Base-by-base conservation (phyloP, 345 rosid species). In the Carallia pectinifolia region DNA sequence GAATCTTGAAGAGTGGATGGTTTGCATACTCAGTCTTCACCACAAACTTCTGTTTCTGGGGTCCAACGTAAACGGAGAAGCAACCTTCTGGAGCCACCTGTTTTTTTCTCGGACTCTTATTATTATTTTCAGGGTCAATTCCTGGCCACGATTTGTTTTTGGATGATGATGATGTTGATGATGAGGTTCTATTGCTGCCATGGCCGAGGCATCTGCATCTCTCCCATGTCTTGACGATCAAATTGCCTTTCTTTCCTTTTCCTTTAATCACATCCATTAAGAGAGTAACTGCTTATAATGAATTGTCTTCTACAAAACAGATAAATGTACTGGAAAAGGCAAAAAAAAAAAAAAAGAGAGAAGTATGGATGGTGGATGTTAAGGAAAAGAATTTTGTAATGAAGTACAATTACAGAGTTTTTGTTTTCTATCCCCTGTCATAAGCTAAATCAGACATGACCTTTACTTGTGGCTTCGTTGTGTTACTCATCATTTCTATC, bases 221-320 rank as follows among this genome's bases (percentile, higher is more conserved):
- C 66, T 84, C 79, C 97, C 97, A 90, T 34, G 92, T 86, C 70
- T 78, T 82, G 60, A 17, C 9, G 10, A 93, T 70, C 59, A 85
- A 71, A 52, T 77, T 87, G 12, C 61, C 64, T 69, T 81, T 81
- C 78, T 82, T 84, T 65, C 7, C 71, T 58, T 82, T 78, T 60
- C 23, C 76, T 64, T 37, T 68, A 0, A n/a, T 48, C 50, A 34
- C 6, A 18, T 83, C 87, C 91, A 87, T 84, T 30, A 0, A n/a
- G 33, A 39, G 48, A 3, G 48, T 5, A 12, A 54, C 12, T 18
- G 18, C 13, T n/a, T 55, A 5, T 29, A 19, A 8, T 6, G 12
- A 55, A 12, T 27, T 56, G 12, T 56, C 34, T 19, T 19, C 33
- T 4, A 19, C 60, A 19, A 23, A 27, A 10, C 27, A 27, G 31